Percentiles rank a stretch among this genome's conserved stretches.
Evolutionary conservation across 1,139 yeast genomes (phyloP).

Genomic region (Geotrichum carabidarum): DNA sequence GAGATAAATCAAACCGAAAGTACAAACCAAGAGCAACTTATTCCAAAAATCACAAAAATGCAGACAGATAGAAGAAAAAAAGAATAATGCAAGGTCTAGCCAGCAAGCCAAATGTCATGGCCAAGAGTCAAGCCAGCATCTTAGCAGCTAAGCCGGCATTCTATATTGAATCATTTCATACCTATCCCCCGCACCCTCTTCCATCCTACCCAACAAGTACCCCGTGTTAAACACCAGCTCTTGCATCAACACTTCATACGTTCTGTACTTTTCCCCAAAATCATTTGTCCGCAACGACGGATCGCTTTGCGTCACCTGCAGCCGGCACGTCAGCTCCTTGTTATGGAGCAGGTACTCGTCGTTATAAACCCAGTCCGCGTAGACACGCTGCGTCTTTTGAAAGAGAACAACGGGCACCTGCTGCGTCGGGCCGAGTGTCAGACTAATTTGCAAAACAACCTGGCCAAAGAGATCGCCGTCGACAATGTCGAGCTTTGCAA

Average conservation of each 20-base stretch:
- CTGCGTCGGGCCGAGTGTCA: slow-evolving; percentile 9
- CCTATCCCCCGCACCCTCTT: not conserved
- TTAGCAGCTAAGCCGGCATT: not conserved
- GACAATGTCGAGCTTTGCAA: slow-evolving; percentile 21
- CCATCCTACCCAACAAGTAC: slow-evolving; percentile 20
- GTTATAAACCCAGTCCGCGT: slow-evolving; percentile 24
- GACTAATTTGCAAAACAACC: slow-evolving; percentile 21
- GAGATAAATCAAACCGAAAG: too few species aligned
- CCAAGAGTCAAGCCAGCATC: too few species aligned
- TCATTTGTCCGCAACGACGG: slow-evolving; percentile 19
- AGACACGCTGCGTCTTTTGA: slow-evolving; percentile 23
- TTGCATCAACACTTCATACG: slow-evolving; percentile 22
- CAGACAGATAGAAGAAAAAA: not conserved
- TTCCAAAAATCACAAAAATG: not conserved
- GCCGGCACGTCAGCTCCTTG: slow-evolving; percentile 22
- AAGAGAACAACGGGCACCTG: slow-evolving; percentile 19
- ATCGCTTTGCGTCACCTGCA: slow-evolving; percentile 20
- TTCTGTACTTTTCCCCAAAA: slow-evolving; percentile 21
- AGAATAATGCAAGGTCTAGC: not conserved
- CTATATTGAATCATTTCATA: slow-evolving; percentile 12
- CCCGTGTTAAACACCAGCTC: slow-evolving; percentile 26
- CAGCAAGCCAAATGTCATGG: too few species aligned
- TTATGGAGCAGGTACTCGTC: slow-evolving; percentile 25
- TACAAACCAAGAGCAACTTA: not conserved
- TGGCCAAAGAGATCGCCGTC: slow-evolving; percentile 25